These are phyloP conservation scores for Colletotrichum musicola DNA, from an alignment of 2,329 filamentous ascomycete genomes.

Conservation along the genomic window DNA sequence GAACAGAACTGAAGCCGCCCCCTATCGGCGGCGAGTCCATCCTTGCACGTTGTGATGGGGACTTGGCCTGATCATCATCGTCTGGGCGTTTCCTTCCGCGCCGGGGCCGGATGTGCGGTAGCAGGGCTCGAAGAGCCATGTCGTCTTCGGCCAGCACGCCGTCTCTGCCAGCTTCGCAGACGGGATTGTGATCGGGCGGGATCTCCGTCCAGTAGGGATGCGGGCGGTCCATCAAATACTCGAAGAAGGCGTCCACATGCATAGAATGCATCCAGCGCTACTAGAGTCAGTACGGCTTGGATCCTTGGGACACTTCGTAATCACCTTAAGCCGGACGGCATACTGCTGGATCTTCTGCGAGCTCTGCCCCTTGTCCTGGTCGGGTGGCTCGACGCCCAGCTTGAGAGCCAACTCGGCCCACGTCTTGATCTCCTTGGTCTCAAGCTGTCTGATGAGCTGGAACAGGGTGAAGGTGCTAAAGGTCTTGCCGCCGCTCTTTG, in stretches of 20 bases:
- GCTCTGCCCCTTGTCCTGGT: slow-evolving; percentile 85
- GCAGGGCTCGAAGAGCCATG: slow-evolving; percentile 84
- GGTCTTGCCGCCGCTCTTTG: slow-evolving; percentile 87
- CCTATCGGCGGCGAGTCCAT: slow-evolving; percentile 46
- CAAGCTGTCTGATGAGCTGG: slow-evolving; percentile 82
- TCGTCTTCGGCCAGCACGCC: slow-evolving; percentile 90
- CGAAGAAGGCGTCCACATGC: slow-evolving; percentile 95
- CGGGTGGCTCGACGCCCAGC: slow-evolving; percentile 89
- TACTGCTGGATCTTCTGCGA: slow-evolving; percentile 96
- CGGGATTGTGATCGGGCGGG: slow-evolving; percentile 73
- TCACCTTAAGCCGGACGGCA: slow-evolving; percentile 88
- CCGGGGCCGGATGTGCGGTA: slow-evolving; percentile 79
- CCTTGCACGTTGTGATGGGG: slow-evolving; percentile 68
- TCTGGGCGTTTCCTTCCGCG: slow-evolving; percentile 74
- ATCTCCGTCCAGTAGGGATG: slow-evolving; percentile 86
- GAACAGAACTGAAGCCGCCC: not conserved
- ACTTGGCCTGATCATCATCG: slow-evolving; percentile 65
- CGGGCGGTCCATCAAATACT: slow-evolving; percentile 83
- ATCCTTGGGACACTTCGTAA: not conserved
- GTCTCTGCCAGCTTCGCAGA: slow-evolving; percentile 77
- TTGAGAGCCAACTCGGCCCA: slow-evolving; percentile 91
- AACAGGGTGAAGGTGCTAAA: slow-evolving; percentile 85
- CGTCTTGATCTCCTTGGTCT: slow-evolving; percentile 87
- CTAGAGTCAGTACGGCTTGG: slow-evolving; percentile 17
- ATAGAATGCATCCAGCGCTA: slow-evolving; percentile 97